Base-by-base conservation (phyloP, 345 rosid species). In the Stellera chamaejasme region DNA sequence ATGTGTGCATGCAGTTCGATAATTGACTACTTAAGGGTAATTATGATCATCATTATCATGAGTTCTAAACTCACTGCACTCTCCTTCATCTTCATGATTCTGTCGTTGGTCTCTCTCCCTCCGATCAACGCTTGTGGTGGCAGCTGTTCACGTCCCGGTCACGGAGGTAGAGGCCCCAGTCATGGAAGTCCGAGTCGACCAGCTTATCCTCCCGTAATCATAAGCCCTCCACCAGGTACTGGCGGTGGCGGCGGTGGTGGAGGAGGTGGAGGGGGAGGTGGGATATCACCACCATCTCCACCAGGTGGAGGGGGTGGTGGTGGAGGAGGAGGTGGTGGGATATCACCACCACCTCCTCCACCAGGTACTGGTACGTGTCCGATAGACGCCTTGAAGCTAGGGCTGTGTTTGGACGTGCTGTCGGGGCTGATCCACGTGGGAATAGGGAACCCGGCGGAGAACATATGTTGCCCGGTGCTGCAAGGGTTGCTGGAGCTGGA, bases 391-490 rank as follows among this genome's bases (percentile, higher is more conserved):
- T 46, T 83, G 13, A 87, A 87, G 67, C 75, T 87, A 3, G 91
- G 90, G 36, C 75, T 80, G 3, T 87, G 95, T 69, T 80, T 87
- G 12, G 82, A 80, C 56, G 80, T 75, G 64, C 68, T 80, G 15
- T 90, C 81, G 51, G 95, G 95, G 62, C 63, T 83, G 53, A 79
- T 81, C 59, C 95, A 83, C 56, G 67, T 87, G 66, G 91, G 95
- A 25, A 52, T 81, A 26, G 95, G 88, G 25, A 71, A 81, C 55
- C 86, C 88, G 5, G 91, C 78, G 49, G 86, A 76, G 60, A 87
- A 81, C 54, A 63, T 67, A 36, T 87, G 95, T 57, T 87, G 95
- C 66, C 91, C 95, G 39, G 73, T 87, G 60, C 62, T 87, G 42
- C 14, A 55, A 62, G 95, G 95, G 43, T 61, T 87, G 61, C 62